These are phyloP conservation scores for Teratosphaeria nubilosa DNA, from an alignment of 2,329 filamentous ascomycete genomes.

Conservation along the genomic window DNA sequence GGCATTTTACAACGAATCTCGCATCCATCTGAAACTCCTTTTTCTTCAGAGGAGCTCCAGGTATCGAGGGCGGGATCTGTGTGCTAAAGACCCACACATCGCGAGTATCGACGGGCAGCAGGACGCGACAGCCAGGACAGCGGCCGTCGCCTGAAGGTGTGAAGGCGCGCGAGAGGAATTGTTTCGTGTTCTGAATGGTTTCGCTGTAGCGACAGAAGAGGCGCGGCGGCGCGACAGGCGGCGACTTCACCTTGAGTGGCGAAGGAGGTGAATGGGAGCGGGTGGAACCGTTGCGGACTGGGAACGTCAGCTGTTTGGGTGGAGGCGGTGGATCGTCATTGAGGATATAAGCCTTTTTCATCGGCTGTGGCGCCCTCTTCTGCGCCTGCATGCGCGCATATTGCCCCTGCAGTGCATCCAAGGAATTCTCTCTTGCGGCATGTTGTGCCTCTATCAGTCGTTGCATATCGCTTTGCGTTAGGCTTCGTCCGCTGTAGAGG, in stretches of 20 bases:
- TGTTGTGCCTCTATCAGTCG: slow-evolving; percentile 32
- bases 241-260: neutral
- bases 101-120: neutral
- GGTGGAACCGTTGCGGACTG: neutral
- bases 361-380: neutral
- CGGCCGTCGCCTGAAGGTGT: neutral
- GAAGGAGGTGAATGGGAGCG: neutral
- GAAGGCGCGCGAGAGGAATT: neutral
- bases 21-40: neutral
- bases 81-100: slow-evolving; percentile 2
- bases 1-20: slow-evolving; percentile 1
- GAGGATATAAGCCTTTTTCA: neutral
- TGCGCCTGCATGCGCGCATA: slow-evolving; percentile 5
- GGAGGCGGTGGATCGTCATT: neutral
- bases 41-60: neutral
- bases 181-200: neutral
- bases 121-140: neutral
- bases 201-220: slow-evolving; percentile 1
- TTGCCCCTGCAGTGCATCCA: slow-evolving; percentile 26
- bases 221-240: neutral
- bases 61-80: neutral
- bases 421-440: slow-evolving; percentile 30
- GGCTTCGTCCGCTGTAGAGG: slow-evolving; percentile 29
- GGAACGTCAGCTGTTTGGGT: neutral
- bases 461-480: slow-evolving; percentile 29